Evolutionary conservation across 2,329 filamentous ascomycete species (phyloP).

Genomic region (Cladophialophora immunda): DNA sequence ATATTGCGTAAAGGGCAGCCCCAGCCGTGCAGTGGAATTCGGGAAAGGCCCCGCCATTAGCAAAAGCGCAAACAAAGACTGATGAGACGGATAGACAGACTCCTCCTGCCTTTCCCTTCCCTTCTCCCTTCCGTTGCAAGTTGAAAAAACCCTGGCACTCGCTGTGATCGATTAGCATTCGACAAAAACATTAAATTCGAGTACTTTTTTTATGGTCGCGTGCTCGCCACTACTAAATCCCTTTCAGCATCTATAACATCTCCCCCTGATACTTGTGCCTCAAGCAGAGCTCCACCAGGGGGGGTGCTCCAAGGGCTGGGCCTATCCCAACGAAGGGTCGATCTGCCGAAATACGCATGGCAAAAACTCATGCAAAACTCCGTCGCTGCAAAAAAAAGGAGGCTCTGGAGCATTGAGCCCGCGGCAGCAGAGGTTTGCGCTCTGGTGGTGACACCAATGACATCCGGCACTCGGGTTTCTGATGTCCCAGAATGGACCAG

Average conservation of each 20-base stretch:
- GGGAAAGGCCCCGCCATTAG: neutral
- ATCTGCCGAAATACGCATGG: too few species aligned
- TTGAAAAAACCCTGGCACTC: neutral
- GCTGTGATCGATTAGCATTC: conserved; percentile 7
- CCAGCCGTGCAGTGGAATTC: too few species aligned
- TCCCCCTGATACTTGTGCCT: neutral
- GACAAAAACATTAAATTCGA: neutral
- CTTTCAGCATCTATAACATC: conserved; percentile 6
- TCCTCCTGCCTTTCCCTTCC: neutral
- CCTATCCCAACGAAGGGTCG: too few species aligned
- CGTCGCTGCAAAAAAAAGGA: too few species aligned
- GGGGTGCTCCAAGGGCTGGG: too few species aligned
- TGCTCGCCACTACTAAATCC: neutral
- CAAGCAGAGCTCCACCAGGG: too few species aligned
- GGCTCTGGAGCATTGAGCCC: too few species aligned
- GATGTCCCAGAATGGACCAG: conserved; percentile 23
- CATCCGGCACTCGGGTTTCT: conserved; percentile 26
- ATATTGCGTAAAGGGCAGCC: too few species aligned
- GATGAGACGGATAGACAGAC: neutral
- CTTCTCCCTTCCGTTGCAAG: conserved; percentile 1
- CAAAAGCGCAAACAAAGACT: neutral
- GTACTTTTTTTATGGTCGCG: conserved; percentile 9
- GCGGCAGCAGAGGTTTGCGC: conserved; percentile 22
- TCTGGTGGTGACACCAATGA: conserved; percentile 31
- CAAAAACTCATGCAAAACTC: too few species aligned